Base-by-base conservation (phyloP, 352 stramenopile genomes). In the Phytophthora kernoviae region DNA sequence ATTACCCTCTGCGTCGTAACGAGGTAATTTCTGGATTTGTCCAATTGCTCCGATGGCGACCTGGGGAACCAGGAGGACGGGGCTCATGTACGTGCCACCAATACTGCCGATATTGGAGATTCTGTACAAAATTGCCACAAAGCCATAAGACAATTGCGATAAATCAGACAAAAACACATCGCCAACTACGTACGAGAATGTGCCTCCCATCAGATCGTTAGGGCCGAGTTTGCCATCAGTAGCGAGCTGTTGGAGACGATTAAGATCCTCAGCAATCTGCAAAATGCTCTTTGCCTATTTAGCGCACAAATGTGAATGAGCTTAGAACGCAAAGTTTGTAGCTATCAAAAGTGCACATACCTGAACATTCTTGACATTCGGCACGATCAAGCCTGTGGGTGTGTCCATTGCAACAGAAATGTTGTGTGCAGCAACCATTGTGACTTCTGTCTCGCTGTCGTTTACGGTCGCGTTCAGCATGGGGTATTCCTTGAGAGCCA, bases 371-470 rank as follows among this genome's bases (percentile, higher is more conserved):
- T 97, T 97, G 50, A 99, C 84, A 49, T 98, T 97, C 14, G 97
- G 97, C 34, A 99, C 97, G 39, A 99, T 88, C 41, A 99, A 73
- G 15, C 97, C 97, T 32, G 84, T 82, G 0, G 93, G 89, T 0
- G 96, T 99, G 74, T 99, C 97, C 89, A 99, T 99, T 21, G 97
- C 97, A 39, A 99, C 84, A 26, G 96, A 98, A 64, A 99, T 98
- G 73, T 99, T 98, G 80, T 99, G 97, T 27, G 90, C 70, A 2
- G 77, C 80, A 34, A 98, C 70, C 47, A 98, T 81, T 5, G 81
- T 96, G 37, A 99, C 66, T 34, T 85, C 79, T 24, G 82, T 92
- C 44, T 91, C 74, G 34, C 95, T 89, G 12, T 85, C 74, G 47
- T 87, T 96, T 17, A 98, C 88, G 12, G 84, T 92, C 33, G 92